Conservation (phyloP, 331 rosid genomes). For the Quercus phellos region DNA sequence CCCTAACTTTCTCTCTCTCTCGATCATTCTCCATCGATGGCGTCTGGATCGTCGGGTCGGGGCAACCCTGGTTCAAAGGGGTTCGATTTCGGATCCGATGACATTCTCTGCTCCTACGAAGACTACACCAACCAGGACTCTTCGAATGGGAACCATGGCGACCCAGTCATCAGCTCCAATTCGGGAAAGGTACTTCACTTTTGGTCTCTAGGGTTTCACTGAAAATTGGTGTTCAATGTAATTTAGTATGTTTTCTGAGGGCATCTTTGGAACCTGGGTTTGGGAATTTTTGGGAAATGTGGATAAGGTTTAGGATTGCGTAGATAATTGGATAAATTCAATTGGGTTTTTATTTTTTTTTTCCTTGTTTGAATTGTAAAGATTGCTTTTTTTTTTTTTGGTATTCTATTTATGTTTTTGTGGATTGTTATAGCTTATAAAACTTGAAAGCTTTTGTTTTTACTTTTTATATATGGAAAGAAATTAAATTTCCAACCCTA, state of each 20-base stretch:
- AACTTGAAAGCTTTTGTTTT: background rate
- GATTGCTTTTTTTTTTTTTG: background rate
- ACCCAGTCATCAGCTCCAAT: conserved; percentile 42
- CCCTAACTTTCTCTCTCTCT: conserved; percentile 17
- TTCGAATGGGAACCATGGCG: conserved; percentile 47
- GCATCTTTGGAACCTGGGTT: conserved; percentile 6
- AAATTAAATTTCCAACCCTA: background rate
- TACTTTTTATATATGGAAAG: background rate
- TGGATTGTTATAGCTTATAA: background rate
- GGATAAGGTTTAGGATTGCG: conserved; percentile 22
- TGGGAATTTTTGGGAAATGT: background rate
- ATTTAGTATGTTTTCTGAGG: background rate
- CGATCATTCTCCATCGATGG: conserved; percentile 42
- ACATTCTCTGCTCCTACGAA: conserved; percentile 68
- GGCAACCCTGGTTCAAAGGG: conserved; percentile 57
- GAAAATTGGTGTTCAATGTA: background rate
- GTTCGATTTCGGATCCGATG: conserved; percentile 71
- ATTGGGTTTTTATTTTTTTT: background rate
- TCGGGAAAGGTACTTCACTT: conserved; percentile 48
- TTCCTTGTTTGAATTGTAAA: background rate
- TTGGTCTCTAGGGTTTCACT: background rate
- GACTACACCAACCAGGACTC: conserved; percentile 62
- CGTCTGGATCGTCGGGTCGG: conserved; percentile 84
- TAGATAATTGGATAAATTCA: background rate
- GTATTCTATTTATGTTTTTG: background rate